phyloP scores from a whole-genome alignment of 148 eudicot species.

The Pouteria glomerata region DNA sequence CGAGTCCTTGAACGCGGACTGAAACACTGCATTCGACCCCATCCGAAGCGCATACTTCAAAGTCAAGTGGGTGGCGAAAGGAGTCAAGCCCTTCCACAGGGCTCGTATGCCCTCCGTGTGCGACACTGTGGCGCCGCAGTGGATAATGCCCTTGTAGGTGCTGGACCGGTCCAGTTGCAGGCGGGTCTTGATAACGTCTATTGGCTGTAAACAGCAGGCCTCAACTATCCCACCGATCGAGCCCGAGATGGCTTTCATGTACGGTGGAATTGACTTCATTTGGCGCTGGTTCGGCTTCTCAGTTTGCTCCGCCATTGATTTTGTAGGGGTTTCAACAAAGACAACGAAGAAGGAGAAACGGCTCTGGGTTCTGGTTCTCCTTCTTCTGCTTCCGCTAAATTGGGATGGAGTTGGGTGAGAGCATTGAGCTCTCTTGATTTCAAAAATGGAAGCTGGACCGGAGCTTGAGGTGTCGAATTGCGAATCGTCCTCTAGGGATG shows the following conservation, averaged over 20 bases:
- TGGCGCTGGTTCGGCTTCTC: background rate
- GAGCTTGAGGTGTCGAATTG: background rate
- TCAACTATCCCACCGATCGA: slow-evolving; percentile 80
- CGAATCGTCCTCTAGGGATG: background rate
- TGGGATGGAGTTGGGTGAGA: background rate
- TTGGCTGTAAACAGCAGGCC: slow-evolving; percentile 78
- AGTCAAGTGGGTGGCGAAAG: slow-evolving; percentile 82
- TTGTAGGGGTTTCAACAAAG: background rate
- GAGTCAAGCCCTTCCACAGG: slow-evolving; percentile 86
- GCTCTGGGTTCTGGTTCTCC: background rate
- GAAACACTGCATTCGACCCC: slow-evolving; percentile 84
- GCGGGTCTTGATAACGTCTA: slow-evolving; percentile 87
- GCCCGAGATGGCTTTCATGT: slow-evolving; percentile 79
- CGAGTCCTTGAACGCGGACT: slow-evolving; percentile 60
- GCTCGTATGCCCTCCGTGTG: slow-evolving; percentile 76
- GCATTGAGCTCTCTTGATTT: background rate
- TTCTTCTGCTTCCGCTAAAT: background rate
- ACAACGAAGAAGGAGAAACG: background rate
- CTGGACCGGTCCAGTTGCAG: slow-evolving; percentile 69
- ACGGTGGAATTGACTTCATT: slow-evolving; percentile 41
- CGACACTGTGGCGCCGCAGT: slow-evolving; percentile 61
- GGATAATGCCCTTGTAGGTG: slow-evolving; percentile 62
- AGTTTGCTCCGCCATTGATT: slow-evolving; percentile 1
- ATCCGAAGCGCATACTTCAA: slow-evolving; percentile 76
- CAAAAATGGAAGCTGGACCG: background rate